These are phyloP conservation scores for Alternaria triticina DNA, from an alignment of 2,329 filamentous ascomycete species.

Conservation along the genomic window DNA sequence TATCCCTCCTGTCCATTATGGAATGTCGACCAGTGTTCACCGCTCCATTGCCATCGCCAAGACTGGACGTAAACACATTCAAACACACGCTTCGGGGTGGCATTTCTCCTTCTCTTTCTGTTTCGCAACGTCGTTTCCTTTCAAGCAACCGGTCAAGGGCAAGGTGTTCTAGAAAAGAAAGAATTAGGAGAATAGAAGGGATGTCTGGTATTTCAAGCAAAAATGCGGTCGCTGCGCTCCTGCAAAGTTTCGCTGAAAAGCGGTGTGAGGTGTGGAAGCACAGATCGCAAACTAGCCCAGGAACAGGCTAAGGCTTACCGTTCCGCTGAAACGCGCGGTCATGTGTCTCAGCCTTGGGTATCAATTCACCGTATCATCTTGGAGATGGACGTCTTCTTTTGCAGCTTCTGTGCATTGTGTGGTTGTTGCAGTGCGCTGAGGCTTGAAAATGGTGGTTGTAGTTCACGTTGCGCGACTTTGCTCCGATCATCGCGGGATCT, in stretches of 20 bases:
- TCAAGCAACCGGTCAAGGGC: conserved; percentile 12
- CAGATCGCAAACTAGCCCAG: conserved; percentile 39
- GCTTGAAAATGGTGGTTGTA: neutral
- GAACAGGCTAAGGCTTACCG: conserved; percentile 39
- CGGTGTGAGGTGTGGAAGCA: conserved; percentile 47
- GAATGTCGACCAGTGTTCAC: conserved; percentile 33
- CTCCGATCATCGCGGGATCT: neutral
- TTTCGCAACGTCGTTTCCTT: conserved; percentile 10
- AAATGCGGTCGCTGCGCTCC: conserved; percentile 22
- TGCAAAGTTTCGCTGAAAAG: conserved; percentile 41
- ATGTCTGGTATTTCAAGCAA: conserved; percentile 32
- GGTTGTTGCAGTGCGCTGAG: conserved; percentile 4
- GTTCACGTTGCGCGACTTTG: neutral
- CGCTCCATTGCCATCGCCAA: conserved; percentile 36
- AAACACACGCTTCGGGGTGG: conserved; percentile 45
- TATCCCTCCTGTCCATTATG: conserved; percentile 34
- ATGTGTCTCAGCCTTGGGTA: conserved; percentile 36
- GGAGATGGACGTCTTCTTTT: neutral
- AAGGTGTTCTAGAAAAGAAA: conserved; percentile 10
- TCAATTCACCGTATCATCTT: conserved; percentile 4
- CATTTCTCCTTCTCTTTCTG: conserved; percentile 32
- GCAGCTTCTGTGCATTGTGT: neutral
- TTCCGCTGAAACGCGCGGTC: conserved; percentile 36
- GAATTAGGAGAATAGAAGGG: conserved; percentile 15
- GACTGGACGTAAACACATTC: conserved; percentile 46